Evolutionary conservation across 805 yeast species (phyloP), one percentile per base, ranked within the genome.

Genomic region (Candida qinlingensis): DNA sequence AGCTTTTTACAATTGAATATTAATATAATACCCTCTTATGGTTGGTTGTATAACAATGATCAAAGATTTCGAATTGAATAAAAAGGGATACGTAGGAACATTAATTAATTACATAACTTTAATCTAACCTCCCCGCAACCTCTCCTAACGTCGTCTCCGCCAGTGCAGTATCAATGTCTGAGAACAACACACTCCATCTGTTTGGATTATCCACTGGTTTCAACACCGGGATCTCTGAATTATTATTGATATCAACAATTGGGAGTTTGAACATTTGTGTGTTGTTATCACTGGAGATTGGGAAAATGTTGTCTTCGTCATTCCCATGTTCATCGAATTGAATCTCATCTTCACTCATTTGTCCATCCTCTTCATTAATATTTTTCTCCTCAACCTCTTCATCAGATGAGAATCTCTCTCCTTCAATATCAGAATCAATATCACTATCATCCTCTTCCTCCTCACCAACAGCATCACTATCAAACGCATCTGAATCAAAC

Each of bases 101-200:
- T 31, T 3, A 8, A 31, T 31, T 31, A 31, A 31, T 31, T 31
- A 31, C 3, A 31, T 31, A 8, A 31, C 11, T 11, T 8, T 31
- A 31, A 31, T 31, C 34, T 31, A 31, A 31, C 11, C 34, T n/a
- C 11, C 34, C 3, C 34, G 3, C 11, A 8, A 31, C 8, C 1
- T 31, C 34, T 31, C 34, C 11, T 31, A 31, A 11, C 35, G 46
- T 26, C 6, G 55, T 53, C 31, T 55, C 59, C 37, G 44, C 39
- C 35, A 58, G n/a, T 2, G 62, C 64, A 11, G 48, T 47, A 28
- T 60, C 60, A 38, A 60, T 57, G 34, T 58, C 62, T 34, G 52
- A 46, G 44, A 60, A 51, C 25, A 60, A 37, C 8, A 36, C 42
- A 39, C 58, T 57, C 64, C 64, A 60, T 12, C 57, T 40, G 35